phyloP scores from a whole-genome alignment of 257 asterid genomes.

The Nicotiana attenuata region DNA sequence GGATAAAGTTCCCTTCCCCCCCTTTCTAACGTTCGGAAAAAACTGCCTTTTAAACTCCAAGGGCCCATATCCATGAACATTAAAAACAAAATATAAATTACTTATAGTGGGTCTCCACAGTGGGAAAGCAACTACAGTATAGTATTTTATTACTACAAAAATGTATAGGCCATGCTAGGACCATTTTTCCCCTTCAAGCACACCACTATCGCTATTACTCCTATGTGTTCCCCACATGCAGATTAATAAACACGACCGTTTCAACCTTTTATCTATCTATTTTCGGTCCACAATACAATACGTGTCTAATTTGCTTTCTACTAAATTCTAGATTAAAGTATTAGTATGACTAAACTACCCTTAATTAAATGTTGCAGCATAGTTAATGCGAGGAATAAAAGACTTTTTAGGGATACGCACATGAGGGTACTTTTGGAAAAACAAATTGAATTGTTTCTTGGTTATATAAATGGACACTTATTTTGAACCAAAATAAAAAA shows the following conservation, averaged over 20 bases:
- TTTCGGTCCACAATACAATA: too few relatives aligned
- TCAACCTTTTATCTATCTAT: background rate
- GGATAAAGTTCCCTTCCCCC: background rate
- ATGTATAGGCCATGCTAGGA: slow-evolving; percentile 21
- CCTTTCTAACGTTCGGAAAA: slow-evolving; percentile 34
- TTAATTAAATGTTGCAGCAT: too few relatives aligned
- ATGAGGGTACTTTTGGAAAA: too few relatives aligned
- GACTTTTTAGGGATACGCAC: too few relatives aligned
- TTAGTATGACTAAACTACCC: too few relatives aligned
- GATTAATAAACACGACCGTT: slow-evolving; percentile 15
- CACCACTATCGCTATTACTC: slow-evolving; percentile 1
- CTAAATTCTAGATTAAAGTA: too few relatives aligned
- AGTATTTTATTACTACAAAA: slow-evolving; percentile 20
- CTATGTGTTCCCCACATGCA: background rate
- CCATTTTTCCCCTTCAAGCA: slow-evolving; percentile 23
- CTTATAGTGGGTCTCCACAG: slow-evolving; percentile 15
- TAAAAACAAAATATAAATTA: background rate
- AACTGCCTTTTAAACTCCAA: background rate
- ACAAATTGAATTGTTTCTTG: too few relatives aligned
- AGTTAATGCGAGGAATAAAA: too few relatives aligned
- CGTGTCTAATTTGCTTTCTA: too few relatives aligned
- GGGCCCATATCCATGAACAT: slow-evolving; percentile 17
- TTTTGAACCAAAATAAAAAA: too few relatives aligned
- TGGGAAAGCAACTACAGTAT: background rate
- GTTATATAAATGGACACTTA: too few relatives aligned